Base-by-base conservation (phyloP, 1,139 yeast species). In the Protomyces pachydermus region DNA sequence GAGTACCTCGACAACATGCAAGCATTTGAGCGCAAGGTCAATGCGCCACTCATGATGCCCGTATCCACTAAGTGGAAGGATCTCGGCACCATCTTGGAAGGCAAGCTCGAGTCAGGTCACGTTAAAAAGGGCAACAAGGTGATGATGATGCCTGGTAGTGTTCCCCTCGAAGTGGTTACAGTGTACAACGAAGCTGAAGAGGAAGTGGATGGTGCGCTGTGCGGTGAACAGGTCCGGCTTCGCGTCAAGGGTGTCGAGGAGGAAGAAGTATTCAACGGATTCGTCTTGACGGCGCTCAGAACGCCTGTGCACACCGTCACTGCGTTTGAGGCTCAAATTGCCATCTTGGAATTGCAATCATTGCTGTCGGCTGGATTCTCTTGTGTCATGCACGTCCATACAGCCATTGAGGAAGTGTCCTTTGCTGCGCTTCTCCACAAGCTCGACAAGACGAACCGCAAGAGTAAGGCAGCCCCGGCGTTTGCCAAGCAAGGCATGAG, bases 401-500 rank as follows among this genome's bases (percentile, higher is more conserved):
- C 98, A 60, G 98, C 98, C 64, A 90, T 93, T 73, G 98, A 93
- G 78, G 98, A 93, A 78, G 97, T 93, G 65, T 82, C 82, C 54
- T 84, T 93, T 74, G 81, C 86, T 62, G 86, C 86, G 73, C 83
- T 93, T 76, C 81, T 91, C 75, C 98, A 93, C 79, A 91, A 91
- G 78, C 82, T 93, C 73, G 97, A 93, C 77, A 91, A 88, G 80
- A 91, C 98, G 65, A 91, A 91, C 82, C 87, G 97, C 80, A 88
- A 86, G 78, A 88, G 96, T 68, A 93, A 91, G 83, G 91, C 89
- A 76, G 89, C 98, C 52, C 98, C 98, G 67, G 96, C 97, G 62
- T 93, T 91, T 76, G 99, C 98, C 70, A 93, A 91, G 79, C 90
- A 90, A 83, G 99, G 99, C 72, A 93, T 93, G 98, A 91, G 90